Base-by-base conservation (phyloP, 164 flowering plant species). In the Stephania cephalantha region DNA sequence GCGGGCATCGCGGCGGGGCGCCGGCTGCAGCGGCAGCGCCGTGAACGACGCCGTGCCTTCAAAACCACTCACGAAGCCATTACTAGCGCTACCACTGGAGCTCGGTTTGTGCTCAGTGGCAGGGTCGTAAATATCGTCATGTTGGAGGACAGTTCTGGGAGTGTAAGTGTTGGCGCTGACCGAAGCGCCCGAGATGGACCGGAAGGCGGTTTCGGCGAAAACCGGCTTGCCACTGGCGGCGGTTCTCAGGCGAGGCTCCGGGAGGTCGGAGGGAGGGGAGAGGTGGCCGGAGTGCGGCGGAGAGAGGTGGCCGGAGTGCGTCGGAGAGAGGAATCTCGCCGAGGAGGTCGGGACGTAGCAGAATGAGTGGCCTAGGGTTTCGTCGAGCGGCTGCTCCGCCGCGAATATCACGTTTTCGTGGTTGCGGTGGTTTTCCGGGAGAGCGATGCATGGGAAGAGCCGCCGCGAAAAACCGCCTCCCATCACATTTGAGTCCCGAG, bases 281-380 rank as follows among this genome's bases (percentile, higher is more conserved):
- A 90, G 81, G 68, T 91, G 91, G 83, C 85, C 92, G 75, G 98
- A 91, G 72, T 84, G 83, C 25, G 89, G 80, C 1, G 97, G 94
- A 13, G 97, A 90, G 71, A 86, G 78, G 75, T 90, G 90, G 18
- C 93, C 87, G 0, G 97, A 92, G 2, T 84, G 83, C 25, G 89
- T 79, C 1, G 97, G 94, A 17, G 97, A 90, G 71, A 86, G 78
- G 75, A 25, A 25, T 0, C 25, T 90, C 90, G 18, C 93, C 87
- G 94, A 88, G 18, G 92, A 35, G 3, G 94, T 88, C 18, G 92
- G 90, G 35, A 92, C 93, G 88, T 96, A 96, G 84, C 97, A 90
- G 85, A 94, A 96, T 46, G 98, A 94, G 83, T 94, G 99, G 68
- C 99, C 99, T 73, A 94, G 93, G 85, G 99, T 89, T 82, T 96